A percentile compares a stretch with the other conserved stretches of the same genome.
Conservation (phyloP, 129 eudicot genomes). For the Saussurea involucrata region DNA sequence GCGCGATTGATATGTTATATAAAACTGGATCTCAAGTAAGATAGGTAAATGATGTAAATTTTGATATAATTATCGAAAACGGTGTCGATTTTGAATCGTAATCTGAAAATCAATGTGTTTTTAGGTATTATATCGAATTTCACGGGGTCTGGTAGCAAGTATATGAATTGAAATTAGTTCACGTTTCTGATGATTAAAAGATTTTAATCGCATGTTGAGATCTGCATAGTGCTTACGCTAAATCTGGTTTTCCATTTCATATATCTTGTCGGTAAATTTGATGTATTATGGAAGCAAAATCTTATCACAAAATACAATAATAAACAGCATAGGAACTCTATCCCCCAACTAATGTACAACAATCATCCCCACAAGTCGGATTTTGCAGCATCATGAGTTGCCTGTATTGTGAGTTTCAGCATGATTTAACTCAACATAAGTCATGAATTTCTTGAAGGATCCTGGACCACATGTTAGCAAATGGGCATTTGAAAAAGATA, state of each 20-base stretch:
- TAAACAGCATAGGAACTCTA: not conserved
- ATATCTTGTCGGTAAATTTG: not conserved
- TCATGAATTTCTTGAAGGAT: not conserved
- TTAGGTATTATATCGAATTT: slow-evolving; percentile 14
- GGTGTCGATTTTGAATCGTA: slow-evolving; percentile 4
- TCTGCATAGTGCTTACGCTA: not conserved
- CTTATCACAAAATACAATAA: not conserved
- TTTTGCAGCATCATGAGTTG: not conserved
- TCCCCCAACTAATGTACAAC: not conserved
- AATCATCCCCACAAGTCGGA: not conserved
- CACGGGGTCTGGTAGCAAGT: not conserved
- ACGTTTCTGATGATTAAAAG: not conserved
- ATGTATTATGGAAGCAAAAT: not conserved
- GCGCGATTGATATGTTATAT: not conserved
- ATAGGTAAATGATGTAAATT: not conserved
- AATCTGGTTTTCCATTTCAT: not conserved
- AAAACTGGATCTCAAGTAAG: not conserved
- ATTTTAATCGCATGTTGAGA: not conserved
- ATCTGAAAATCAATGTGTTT: slow-evolving; percentile 1
- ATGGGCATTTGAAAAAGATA: not conserved
- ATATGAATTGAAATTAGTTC: not conserved
- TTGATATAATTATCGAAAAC: not conserved
- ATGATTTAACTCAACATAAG: not conserved
- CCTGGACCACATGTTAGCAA: not conserved
- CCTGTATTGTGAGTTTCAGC: not conserved